A percentile compares a stretch with the other conserved stretches of the same genome.
These are phyloP conservation scores for Nepenthes alata DNA, from an alignment of 179 eudicot species.

Conservation along the genomic window DNA sequence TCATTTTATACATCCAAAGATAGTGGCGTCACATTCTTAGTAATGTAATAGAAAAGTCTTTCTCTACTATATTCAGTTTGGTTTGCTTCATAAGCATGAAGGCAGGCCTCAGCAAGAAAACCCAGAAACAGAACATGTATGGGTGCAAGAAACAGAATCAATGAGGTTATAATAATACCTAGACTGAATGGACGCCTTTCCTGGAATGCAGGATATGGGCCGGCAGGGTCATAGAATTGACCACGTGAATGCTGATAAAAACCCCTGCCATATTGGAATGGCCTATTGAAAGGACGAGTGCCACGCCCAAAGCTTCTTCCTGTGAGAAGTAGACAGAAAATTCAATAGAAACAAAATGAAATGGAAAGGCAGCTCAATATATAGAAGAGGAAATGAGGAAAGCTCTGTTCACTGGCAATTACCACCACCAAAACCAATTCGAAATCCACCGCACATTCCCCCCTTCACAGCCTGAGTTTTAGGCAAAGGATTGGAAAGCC, in stretches of 20 bases:
- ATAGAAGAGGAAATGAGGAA: slow-evolving; percentile 10
- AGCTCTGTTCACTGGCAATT: slow-evolving; percentile 5
- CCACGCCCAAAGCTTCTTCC: slow-evolving; percentile 56
- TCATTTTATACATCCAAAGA: too few species aligned
- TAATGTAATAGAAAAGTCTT: too few species aligned
- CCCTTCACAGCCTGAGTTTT: slow-evolving; percentile 90
- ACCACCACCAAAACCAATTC: slow-evolving; percentile 46
- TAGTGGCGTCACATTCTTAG: too few species aligned
- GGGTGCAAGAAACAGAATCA: not conserved
- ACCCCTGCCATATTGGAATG: slow-evolving; percentile 44
- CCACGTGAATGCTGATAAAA: slow-evolving; percentile 38
- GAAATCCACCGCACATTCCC: slow-evolving; percentile 76
- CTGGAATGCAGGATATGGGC: slow-evolving; percentile 38
- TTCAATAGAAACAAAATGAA: not conserved
- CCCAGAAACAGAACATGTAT: not conserved
- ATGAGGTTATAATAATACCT: slow-evolving; percentile 21
- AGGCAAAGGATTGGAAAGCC: slow-evolving; percentile 81
- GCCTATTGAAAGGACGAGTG: slow-evolving; percentile 25
- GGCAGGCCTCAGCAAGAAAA: not conserved
- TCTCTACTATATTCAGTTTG: too few species aligned
- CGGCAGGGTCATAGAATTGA: slow-evolving; percentile 37
- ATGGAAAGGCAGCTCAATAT: not conserved
- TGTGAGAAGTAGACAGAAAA: slow-evolving; percentile 13
- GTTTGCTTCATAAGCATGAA: too few species aligned
- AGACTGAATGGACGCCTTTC: slow-evolving; percentile 30